Evolutionary conservation across 306 rosid species (phyloP).

Genomic region (Dryas alaskensis): DNA sequence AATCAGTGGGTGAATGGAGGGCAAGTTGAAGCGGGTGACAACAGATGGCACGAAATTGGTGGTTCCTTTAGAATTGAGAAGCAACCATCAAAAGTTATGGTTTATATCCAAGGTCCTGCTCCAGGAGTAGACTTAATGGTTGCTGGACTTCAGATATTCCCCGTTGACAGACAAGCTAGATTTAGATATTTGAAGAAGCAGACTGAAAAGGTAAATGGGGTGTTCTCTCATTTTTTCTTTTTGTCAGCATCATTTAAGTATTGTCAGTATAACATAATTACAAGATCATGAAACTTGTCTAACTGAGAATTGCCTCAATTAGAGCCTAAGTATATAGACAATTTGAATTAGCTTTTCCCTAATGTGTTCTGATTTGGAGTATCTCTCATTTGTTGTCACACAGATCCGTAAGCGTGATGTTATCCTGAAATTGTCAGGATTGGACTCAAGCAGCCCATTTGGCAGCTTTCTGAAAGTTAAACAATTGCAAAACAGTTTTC

Average conservation of each 20-base stretch:
- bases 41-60: constrained; percentile 85
- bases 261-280: background rate
- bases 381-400: constrained; percentile 20
- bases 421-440: constrained; percentile 66
- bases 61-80: constrained; percentile 93
- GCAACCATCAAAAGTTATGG: constrained; percentile 77
- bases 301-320: background rate
- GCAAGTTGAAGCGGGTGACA: constrained; percentile 53
- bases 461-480: constrained; percentile 57
- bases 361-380: constrained; percentile 13
- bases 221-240: background rate
- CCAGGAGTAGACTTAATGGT: constrained; percentile 79
- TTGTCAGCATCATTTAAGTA: background rate
- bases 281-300: background rate
- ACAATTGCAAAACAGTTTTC: constrained; percentile 65
- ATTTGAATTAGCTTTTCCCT: background rate
- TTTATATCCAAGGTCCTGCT: constrained; percentile 84
- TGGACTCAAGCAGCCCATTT: constrained; percentile 26
- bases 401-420: constrained; percentile 88
- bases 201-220: constrained; percentile 66
- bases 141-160: constrained; percentile 89
- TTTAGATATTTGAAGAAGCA: constrained; percentile 58
- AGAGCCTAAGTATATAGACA: background rate
- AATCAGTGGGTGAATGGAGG: constrained; percentile 94
- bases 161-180: constrained; percentile 78